Base-by-base conservation (phyloP, 805 yeast species). In the Cyberlindnera nakhonratchasimensis region DNA sequence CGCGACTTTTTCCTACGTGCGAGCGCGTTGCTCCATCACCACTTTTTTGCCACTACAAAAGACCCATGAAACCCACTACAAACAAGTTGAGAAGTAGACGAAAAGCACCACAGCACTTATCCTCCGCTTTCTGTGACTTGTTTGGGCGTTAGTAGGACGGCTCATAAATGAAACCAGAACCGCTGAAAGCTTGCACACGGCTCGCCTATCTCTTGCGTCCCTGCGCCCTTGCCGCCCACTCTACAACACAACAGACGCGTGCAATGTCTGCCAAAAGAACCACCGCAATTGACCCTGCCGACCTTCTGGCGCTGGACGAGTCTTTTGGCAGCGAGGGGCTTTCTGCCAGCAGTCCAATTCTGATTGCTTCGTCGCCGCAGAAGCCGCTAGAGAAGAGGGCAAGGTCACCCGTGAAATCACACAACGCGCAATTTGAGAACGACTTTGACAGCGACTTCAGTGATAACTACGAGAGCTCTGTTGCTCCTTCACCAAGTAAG, bases 261-360 rank as follows among this genome's bases (percentile, higher is more conserved):
- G 16, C 33, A 11, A 20, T n/a, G 32, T 21, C 20, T 11, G 21
- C 30, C 23, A 30, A 30, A 16, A 29, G 30, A 19, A 20, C 34
- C 19, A 34, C 18, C 10, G 11, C 6, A 23, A 16, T 47, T 5
- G 58, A 55, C 35, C 29, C 34, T 18, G 53, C 41, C 4, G 59
- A 57, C 23, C 29, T 53, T 17, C 30, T 39, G 25, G 59, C 53
- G n/a, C 39, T 55, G 9, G 57, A 53, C 11, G 46, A 31, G n/a
- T 46, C 57, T 2, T 50, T 50, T 23, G 39, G 21, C 19, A 20
- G 34, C 40, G 30, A 41, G 24, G 24, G 40, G 29, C 16, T 35
- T 21, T 12, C 37, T 14, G 9, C 25, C 30, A 34, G n/a, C 5
- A 9, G 29, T 8, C 29, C 37, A 5, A 23, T 34, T 12, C 21